Evolutionary conservation across 2,329 filamentous ascomycete species (phyloP).

Genomic region (Diaporthe longicolla): DNA sequence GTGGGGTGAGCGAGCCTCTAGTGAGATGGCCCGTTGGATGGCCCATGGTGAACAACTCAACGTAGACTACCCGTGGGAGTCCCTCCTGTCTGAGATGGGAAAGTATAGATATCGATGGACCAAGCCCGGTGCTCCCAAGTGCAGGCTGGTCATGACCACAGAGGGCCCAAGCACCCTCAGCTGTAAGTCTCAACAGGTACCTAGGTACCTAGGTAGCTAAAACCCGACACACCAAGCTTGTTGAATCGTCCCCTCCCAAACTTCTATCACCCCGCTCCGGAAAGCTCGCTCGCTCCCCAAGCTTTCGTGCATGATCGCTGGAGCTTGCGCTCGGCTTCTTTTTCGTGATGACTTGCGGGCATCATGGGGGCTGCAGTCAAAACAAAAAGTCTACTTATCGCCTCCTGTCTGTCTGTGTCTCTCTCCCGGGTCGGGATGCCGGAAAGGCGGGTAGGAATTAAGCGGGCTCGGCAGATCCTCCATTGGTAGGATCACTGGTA

Average conservation of each 20-base stretch:
- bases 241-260: conserved; percentile 15
- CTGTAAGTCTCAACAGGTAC: neutral
- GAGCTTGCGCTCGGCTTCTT: conserved; percentile 22
- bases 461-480: neutral
- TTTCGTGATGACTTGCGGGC: neutral
- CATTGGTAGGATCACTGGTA: neutral
- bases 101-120: neutral
- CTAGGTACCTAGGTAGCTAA: neutral
- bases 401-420: neutral
- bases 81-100: neutral
- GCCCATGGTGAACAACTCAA: neutral
- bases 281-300: conserved; percentile 21
- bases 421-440: neutral
- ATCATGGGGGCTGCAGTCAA: conserved; percentile 22
- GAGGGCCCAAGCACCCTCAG: neutral
- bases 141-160: neutral
- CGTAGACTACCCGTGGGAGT: neutral
- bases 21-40: neutral
- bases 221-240: conserved; percentile 18
- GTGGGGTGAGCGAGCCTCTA: neutral
- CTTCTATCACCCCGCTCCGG: conserved; percentile 14
- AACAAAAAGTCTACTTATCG: neutral
- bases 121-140: neutral
- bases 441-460: neutral
- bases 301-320: neutral